Evolutionary conservation across 305 asterid species (phyloP).

Genomic region (Striga hermonthica): DNA sequence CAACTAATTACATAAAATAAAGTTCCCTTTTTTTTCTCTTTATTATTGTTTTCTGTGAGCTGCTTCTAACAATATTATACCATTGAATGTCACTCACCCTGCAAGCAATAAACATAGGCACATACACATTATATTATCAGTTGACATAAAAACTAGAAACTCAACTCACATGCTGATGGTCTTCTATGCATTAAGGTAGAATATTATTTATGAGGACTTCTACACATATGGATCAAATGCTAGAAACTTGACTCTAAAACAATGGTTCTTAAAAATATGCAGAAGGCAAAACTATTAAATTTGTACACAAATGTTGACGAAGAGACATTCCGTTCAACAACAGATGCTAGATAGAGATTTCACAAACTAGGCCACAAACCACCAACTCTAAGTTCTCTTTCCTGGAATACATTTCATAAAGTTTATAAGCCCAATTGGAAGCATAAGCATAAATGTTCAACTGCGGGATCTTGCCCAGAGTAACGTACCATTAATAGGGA

Average conservation of each 20-base stretch:
- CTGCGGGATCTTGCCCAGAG: neutral
- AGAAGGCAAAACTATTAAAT: neutral
- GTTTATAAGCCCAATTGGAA: constrained; percentile 11
- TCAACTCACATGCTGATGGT: neutral
- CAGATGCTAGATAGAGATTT: neutral
- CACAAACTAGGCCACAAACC: too few relatives aligned
- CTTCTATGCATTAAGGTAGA: neutral
- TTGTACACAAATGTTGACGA: neutral
- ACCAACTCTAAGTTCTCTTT: neutral
- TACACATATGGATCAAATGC: neutral
- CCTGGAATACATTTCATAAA: too few relatives aligned
- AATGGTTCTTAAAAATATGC: neutral
- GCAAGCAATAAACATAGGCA: constrained; percentile 24
- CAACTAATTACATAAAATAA: too few relatives aligned
- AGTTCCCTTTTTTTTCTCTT: too few relatives aligned
- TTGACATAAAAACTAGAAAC: neutral
- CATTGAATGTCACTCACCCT: constrained; percentile 43
- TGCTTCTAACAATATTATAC: constrained; percentile 13
- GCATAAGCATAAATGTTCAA: neutral
- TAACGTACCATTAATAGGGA: constrained; percentile 11
- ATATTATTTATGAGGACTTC: neutral
- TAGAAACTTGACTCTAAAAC: constrained; percentile 1
- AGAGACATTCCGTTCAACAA: neutral
- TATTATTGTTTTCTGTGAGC: too few relatives aligned
- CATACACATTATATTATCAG: constrained; percentile 10